Percentiles rank a stretch among this genome's conserved stretches.
These are phyloP conservation scores for Letharia lupina DNA, from an alignment of 495 filamentous ascomycete genomes.

Conservation along the genomic window DNA sequence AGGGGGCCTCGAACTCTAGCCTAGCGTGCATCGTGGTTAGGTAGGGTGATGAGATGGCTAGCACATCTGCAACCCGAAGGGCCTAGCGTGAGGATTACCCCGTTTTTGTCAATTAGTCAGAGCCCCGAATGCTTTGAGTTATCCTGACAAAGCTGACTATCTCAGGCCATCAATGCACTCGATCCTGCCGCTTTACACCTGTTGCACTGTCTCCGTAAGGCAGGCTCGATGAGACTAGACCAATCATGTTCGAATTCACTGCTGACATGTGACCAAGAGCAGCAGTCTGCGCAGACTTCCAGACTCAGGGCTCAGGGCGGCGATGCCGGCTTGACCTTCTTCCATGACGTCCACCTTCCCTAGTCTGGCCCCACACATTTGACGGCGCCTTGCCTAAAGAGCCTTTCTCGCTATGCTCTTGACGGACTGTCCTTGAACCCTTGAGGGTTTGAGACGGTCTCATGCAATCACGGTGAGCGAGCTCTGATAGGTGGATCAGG, in stretches of 20 bases:
- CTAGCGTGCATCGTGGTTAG: slow-evolving; percentile 8
- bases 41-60: background rate
- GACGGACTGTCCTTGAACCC: background rate
- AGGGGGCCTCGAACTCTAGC: background rate
- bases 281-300: background rate
- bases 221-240: background rate
- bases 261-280: background rate
- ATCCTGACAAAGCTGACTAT: slow-evolving; percentile 16
- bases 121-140: background rate
- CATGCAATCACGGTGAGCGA: background rate
- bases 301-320: background rate
- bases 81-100: slow-evolving; percentile 8
- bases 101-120: slow-evolving; percentile 14
- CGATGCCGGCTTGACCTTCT: background rate
- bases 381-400: background rate
- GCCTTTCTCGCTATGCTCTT: background rate
- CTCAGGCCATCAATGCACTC: background rate
- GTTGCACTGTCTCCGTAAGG: background rate
- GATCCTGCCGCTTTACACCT: background rate
- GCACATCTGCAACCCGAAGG: background rate
- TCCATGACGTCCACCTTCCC: background rate
- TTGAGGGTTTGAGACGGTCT: background rate
- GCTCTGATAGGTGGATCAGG: background rate
- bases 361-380: background rate
- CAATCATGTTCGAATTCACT: background rate